Evolutionary conservation across 2,329 filamentous ascomycete genomes (phyloP).

Genomic region (Fusarium oxysporum): DNA sequence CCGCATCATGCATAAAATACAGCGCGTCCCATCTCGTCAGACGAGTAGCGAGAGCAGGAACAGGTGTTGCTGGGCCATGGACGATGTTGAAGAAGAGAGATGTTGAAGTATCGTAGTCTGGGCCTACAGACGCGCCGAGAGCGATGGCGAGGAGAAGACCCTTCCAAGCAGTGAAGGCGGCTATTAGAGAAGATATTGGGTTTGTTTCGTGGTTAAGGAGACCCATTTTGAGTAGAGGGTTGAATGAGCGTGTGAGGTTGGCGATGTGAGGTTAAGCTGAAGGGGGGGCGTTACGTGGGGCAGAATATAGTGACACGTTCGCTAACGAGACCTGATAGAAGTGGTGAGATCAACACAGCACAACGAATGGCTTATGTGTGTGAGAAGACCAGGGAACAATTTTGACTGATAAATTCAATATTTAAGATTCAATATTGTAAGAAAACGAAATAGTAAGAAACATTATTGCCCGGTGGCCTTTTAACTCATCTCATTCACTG

Average conservation of each 20-base stretch:
- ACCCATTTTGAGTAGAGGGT: conserved; percentile 17
- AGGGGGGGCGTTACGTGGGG: conserved; percentile 22
- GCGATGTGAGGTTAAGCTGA: conserved; percentile 14
- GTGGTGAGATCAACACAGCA: not conserved
- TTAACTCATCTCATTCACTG: not conserved
- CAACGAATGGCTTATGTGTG: not conserved
- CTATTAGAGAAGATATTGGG: conserved; percentile 44
- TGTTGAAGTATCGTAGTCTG: conserved; percentile 84
- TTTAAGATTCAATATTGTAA: not conserved
- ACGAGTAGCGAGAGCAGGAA: conserved; percentile 63
- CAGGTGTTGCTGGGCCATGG: conserved; percentile 50
- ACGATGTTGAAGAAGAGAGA: conserved; percentile 57
- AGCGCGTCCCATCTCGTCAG: conserved; percentile 85
- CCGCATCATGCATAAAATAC: conserved; percentile 75
- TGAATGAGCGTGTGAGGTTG: conserved; percentile 5
- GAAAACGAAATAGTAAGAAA: too few species aligned
- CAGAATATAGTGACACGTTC: conserved; percentile 27
- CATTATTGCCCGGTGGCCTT: not conserved
- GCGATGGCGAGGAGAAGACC: conserved; percentile 71
- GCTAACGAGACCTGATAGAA: not conserved
- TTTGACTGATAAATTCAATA: accelerated
- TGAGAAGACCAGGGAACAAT: not conserved
- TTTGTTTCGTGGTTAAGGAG: conserved; percentile 24
- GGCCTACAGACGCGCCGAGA: conserved; percentile 60
- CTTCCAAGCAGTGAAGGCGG: conserved; percentile 75